Base-by-base conservation (phyloP, 1,284 basidiomycete genomes). In the Rhodotorula sp. region DNA sequence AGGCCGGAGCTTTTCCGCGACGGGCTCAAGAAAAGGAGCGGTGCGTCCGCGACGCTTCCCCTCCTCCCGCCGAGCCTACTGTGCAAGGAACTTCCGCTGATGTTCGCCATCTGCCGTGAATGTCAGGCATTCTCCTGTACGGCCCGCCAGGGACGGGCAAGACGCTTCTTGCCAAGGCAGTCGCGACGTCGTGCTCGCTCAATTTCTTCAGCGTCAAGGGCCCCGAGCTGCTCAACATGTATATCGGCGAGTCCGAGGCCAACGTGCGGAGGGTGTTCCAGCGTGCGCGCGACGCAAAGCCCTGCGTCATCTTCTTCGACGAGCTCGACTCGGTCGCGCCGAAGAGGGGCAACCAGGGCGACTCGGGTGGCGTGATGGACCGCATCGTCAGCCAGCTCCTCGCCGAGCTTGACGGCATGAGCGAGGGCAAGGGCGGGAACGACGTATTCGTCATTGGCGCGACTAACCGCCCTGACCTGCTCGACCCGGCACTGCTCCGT, bases 21-120 rank as follows among this genome's bases (percentile, higher is more conserved):
- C 71, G 96, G 96, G 1, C 83, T 99, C 34, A 99, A 99, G 83
- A 97, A 97, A 82, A 87, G 97, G 76, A 97, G 94, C 69, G 95
- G 94, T 91, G 78, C 70, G 84, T 64, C 13, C n/a, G 3, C 15
- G 5, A 44, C 10, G 29, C 19, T 29, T 51, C 46, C 36, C 34
- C 9, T 61, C 78, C 17, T 13, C 12, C 1, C 27, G 3, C 21
- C 17, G 76, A 6, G 39, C 53, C 36, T 15, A 6, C 36, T 34
- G 22, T n/a, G n/a, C n/a, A n/a, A n/a, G n/a, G 39, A 19, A 27
- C 37, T 8, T 63, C n/a, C 41, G 41, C 41, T 44, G 41, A 44
- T 19, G 41, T 44, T n/a, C n/a, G n/a, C n/a, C n/a, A 44, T 44
- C 19, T 44, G 10, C 19, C 34, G 36, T 5, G 2, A 22, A 9